These are phyloP conservation scores for Fomes fomentarius DNA, from an alignment of 1,284 basidiomycete genomes.

Conservation along the genomic window DNA sequence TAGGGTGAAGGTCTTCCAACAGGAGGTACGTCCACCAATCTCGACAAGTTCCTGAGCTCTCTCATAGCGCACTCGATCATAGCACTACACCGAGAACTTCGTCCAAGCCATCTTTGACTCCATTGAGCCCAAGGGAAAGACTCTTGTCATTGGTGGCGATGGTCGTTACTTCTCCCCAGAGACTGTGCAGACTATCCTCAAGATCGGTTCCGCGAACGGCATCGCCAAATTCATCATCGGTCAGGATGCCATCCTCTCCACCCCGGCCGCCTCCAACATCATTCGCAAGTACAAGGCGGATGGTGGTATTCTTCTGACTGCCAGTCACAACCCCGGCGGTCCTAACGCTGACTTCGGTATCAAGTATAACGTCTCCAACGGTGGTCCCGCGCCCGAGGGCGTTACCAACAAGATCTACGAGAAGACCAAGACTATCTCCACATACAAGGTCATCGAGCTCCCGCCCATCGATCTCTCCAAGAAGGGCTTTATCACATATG, in stretches of 20 bases:
- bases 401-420: constrained; percentile 95
- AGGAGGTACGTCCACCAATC: constrained; percentile 59
- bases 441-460: constrained; percentile 87
- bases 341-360: constrained; percentile 98
- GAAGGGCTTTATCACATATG: constrained; percentile 80
- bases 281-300: constrained; percentile 96
- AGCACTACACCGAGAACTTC: constrained; percentile 99
- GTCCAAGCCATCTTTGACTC: constrained; percentile 94
- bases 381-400: constrained; percentile 94
- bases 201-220: constrained; percentile 90
- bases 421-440: constrained; percentile 84
- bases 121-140: constrained; percentile 81
- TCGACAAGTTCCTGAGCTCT: neutral
- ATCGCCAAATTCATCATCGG: constrained; percentile 90
- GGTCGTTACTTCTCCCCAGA: constrained; percentile 94
- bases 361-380: constrained; percentile 98
- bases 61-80: constrained; percentile 16
- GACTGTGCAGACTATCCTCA: constrained; percentile 89
- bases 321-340: constrained; percentile 97
- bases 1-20: constrained; percentile 93
- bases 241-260: constrained; percentile 91
- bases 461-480: constrained; percentile 74
- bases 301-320: constrained; percentile 97
- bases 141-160: constrained; percentile 96
- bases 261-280: constrained; percentile 94